phyloP scores from a whole-genome alignment of 805 yeast genomes.

The Monosporozyma solicola region DNA sequence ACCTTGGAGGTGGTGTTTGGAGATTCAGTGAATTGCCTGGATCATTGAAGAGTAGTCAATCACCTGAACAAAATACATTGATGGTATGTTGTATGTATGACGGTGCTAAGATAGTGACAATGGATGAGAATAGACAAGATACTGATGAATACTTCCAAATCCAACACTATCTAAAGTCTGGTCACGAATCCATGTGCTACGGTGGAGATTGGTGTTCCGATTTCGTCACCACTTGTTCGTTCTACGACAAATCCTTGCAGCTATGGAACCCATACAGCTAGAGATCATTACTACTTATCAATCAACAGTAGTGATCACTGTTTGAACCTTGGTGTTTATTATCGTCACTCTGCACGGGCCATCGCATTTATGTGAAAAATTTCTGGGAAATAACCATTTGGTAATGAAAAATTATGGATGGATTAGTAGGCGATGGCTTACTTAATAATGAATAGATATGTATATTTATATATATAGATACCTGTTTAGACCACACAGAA shows the following conservation, averaged over 20 bases:
- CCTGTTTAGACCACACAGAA: background rate
- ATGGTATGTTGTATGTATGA: constrained; percentile 91
- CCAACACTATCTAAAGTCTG: constrained; percentile 39
- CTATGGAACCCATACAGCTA: constrained; percentile 42
- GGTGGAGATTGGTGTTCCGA: constrained; percentile 80
- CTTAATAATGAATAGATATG: background rate
- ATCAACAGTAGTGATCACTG: background rate
- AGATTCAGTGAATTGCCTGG: constrained; percentile 50
- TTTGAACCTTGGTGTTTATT: background rate
- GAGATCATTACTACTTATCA: background rate
- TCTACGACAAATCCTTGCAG: constrained; percentile 79
- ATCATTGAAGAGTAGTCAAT: constrained; percentile 27
- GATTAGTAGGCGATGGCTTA: background rate
- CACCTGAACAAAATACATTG: constrained; percentile 35
- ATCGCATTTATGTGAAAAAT: constrained; percentile 3
- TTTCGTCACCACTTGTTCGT: constrained; percentile 75
- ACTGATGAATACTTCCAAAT: constrained; percentile 26
- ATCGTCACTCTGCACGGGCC: constrained; percentile 1
- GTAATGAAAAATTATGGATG: background rate
- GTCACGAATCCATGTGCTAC: constrained; percentile 88
- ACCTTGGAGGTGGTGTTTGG: constrained; percentile 95
- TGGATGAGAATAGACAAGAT: constrained; percentile 26
- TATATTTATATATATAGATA: background rate
- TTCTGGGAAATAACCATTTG: background rate
- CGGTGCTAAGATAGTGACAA: constrained; percentile 66